A percentile compares a stretch with the other conserved stretches of the same genome.
Conservation (phyloP, 2,329 filamentous ascomycete species). For the Cordyceps farinosa region DNA sequence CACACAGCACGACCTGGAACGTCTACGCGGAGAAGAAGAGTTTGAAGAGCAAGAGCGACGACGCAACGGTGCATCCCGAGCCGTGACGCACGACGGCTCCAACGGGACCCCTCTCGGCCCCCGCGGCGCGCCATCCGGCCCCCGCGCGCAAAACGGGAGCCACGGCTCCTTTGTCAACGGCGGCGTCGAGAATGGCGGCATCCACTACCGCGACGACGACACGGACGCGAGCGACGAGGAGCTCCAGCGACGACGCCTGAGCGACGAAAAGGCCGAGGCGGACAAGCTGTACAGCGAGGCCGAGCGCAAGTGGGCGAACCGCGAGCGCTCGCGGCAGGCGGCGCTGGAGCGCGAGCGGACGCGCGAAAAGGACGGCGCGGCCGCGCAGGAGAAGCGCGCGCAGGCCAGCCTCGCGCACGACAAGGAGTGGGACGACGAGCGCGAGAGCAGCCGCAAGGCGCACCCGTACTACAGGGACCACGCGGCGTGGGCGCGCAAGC, state of each 20-base stretch:
- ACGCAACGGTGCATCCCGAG: conserved; percentile 57
- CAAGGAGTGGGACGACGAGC: conserved; percentile 82
- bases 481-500: conserved; percentile 78
- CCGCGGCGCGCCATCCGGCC: conserved; percentile 61
- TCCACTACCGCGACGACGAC: conserved; percentile 72
- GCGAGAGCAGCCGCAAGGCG: conserved; percentile 67
- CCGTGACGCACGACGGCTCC: conserved; percentile 68
- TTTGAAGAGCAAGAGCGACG: conserved; percentile 81
- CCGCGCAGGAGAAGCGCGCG: conserved; percentile 61
- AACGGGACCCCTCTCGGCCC: conserved; percentile 42
- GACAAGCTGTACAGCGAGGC: conserved; percentile 81
- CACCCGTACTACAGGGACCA: conserved; percentile 87
- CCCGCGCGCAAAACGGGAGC: conserved; percentile 61
- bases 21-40: conserved; percentile 84
- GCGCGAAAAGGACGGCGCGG: conserved; percentile 72
- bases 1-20: conserved; percentile 82
- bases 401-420: conserved; percentile 63
- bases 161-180: conserved; percentile 71
- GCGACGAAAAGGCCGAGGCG: conserved; percentile 69
- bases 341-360: conserved; percentile 82
- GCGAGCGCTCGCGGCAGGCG: conserved; percentile 77
- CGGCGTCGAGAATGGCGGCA: conserved; percentile 42
- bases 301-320: conserved; percentile 85
- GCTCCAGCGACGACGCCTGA: conserved; percentile 66
- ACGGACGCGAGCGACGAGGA: conserved; percentile 85